Evolutionary conservation across 805 yeast genomes (phyloP).

Genomic region (Helenozyma rhizophorensis): DNA sequence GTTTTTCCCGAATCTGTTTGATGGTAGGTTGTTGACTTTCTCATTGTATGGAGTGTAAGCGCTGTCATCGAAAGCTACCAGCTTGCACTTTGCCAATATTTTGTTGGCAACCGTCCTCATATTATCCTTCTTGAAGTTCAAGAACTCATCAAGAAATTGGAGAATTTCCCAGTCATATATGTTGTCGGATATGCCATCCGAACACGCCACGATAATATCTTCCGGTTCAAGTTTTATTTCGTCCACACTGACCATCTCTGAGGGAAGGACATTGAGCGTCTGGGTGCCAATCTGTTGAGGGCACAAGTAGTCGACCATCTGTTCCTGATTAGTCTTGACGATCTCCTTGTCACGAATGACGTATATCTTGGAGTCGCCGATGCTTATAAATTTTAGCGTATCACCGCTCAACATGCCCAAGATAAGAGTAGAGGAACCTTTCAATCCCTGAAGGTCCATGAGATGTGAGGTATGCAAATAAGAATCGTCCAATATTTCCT

Average conservation of each 20-base stretch:
- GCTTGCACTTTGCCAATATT: constrained; percentile 42
- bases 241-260: constrained; percentile 44
- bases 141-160: constrained; percentile 30
- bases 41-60: constrained; percentile 53
- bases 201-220: constrained; percentile 44
- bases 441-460: constrained; percentile 45
- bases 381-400: constrained; percentile 42
- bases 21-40: constrained; percentile 41
- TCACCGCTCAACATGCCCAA: constrained; percentile 48
- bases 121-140: constrained; percentile 24
- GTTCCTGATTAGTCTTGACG: constrained; percentile 41
- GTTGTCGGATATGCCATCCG: constrained; percentile 54
- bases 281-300: constrained; percentile 57
- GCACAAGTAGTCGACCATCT: constrained; percentile 42
- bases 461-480: constrained; percentile 45
- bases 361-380: constrained; percentile 49
- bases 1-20: constrained; percentile 23
- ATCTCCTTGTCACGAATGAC: constrained; percentile 45
- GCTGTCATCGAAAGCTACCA: constrained; percentile 48
- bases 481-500: constrained; percentile 42
- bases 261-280: constrained; percentile 37
- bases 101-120: constrained; percentile 37
- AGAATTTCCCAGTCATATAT: constrained; percentile 45
- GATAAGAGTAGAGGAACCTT: constrained; percentile 48
- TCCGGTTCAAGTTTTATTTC: constrained; percentile 34